These are phyloP conservation scores for Bimuria novae-zelandiae DNA, from an alignment of 2,329 filamentous ascomycete species.

Conservation along the genomic window DNA sequence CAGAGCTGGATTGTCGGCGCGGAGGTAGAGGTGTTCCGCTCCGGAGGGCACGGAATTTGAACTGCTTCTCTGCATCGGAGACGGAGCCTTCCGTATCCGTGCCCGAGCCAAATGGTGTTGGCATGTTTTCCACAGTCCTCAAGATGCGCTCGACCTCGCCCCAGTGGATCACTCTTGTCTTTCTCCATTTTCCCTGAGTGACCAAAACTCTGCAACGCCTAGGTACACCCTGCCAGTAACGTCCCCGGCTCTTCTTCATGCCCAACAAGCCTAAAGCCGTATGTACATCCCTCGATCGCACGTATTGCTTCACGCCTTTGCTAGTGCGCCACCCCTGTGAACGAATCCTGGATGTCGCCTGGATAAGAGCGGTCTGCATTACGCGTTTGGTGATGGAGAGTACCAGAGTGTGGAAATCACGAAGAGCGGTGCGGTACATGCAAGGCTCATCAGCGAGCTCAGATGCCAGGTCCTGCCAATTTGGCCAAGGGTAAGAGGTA, in stretches of 20 bases:
- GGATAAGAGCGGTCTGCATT: slow-evolving; percentile 69
- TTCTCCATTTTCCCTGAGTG: slow-evolving; percentile 43
- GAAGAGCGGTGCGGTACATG: slow-evolving; percentile 74
- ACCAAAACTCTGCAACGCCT: slow-evolving; percentile 60
- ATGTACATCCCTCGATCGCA: slow-evolving; percentile 57
- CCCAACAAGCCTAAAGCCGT: slow-evolving; percentile 60
- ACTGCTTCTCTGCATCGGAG: slow-evolving; percentile 22
- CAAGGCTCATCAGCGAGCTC: slow-evolving; percentile 58
- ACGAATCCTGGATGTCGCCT: slow-evolving; percentile 70
- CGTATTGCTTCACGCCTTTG: slow-evolving; percentile 37
- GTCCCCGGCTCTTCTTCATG: slow-evolving; percentile 51
- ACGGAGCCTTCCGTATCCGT: slow-evolving; percentile 16
- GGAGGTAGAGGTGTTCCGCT: slow-evolving; percentile 36
- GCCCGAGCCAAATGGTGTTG: slow-evolving; percentile 39
- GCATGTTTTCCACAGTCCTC: slow-evolving; percentile 7
- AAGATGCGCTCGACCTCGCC: slow-evolving; percentile 44
- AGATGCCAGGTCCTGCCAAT: slow-evolving; percentile 38
- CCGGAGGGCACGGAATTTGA: slow-evolving; percentile 27
- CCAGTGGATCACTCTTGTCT: slow-evolving; percentile 39
- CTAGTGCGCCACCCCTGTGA: slow-evolving; percentile 46
- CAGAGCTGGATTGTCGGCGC: slow-evolving; percentile 14
- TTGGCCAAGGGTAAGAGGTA: slow-evolving; percentile 32
- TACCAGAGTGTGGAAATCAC: slow-evolving; percentile 72
- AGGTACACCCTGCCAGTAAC: slow-evolving; percentile 59
- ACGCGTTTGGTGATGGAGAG: slow-evolving; percentile 72